Conservation (phyloP, 805 yeast genomes). For the Monosporozyma solicola region DNA sequence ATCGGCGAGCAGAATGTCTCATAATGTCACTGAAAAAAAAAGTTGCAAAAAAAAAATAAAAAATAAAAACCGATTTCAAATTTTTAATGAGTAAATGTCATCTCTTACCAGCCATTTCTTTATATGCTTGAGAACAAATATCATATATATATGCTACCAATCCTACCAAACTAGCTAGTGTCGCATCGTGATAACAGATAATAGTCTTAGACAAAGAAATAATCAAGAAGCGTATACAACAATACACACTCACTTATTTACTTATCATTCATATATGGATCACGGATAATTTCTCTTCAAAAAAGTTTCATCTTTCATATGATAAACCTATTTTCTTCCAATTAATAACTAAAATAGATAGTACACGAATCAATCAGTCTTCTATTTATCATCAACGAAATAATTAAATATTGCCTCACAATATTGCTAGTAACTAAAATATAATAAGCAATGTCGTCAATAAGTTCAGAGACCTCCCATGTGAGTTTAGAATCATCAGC, state of each 20-base stretch:
- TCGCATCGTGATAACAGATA: not conserved
- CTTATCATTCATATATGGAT: not conserved
- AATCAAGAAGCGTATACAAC: not conserved
- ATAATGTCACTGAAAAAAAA: too few relatives aligned
- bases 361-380: not conserved
- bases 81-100: not conserved
- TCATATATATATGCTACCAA: not conserved
- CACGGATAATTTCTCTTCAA: not conserved
- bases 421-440: not conserved
- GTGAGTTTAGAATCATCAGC: constrained; percentile 5
- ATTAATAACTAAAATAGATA: not conserved
- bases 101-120: not conserved
- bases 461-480: constrained; percentile 1
- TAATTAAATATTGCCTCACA: not conserved
- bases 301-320: not conserved
- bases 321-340: not conserved
- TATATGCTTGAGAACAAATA: not conserved
- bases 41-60: too few relatives aligned
- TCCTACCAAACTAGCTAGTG: not conserved
- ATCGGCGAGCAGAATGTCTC: too few relatives aligned
- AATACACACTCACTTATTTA: not conserved
- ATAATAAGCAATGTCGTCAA: constrained; percentile 2
- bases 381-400: not conserved
- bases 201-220: not conserved
- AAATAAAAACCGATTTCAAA: not conserved